Conservation (phyloP, 1,284 basidiomycete genomes). For the Sanghuangporus baumii region DNA sequence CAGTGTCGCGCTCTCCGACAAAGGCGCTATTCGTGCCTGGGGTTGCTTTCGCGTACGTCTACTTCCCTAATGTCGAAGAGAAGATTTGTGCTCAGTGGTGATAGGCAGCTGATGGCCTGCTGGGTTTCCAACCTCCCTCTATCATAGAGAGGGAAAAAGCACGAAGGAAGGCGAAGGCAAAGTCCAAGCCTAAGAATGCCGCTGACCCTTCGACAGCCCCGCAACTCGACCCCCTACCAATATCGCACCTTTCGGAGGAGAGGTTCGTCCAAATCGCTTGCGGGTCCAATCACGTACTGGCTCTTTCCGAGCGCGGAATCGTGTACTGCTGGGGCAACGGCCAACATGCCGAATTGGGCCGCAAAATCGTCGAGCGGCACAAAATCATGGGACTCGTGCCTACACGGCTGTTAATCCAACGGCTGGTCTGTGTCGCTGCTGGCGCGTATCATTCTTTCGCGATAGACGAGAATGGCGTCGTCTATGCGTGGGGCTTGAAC, state of each 20-base stretch:
- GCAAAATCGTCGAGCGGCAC: slow-evolving; percentile 43
- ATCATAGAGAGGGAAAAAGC: slow-evolving; percentile 20
- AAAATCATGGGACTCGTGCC: slow-evolving; percentile 47
- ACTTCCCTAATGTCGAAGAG: neutral
- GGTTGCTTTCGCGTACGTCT: slow-evolving; percentile 49
- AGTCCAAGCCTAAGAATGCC: neutral
- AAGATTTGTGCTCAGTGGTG: slow-evolving; percentile 40
- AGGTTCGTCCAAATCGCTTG: slow-evolving; percentile 39
- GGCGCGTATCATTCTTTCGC: slow-evolving; percentile 56
- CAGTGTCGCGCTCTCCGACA: slow-evolving; percentile 40
- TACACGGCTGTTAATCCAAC: slow-evolving; percentile 41
- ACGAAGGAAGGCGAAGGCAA: neutral
- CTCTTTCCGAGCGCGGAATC: slow-evolving; percentile 45
- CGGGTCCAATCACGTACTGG: slow-evolving; percentile 53
- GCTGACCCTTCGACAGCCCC: slow-evolving; percentile 24
- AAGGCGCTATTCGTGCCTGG: slow-evolving; percentile 51
- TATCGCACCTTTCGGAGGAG: slow-evolving; percentile 33
- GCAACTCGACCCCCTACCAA: slow-evolving; percentile 37
- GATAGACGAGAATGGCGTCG: slow-evolving; percentile 42
- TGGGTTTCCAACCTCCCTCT: slow-evolving; percentile 37
- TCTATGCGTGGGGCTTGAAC: slow-evolving; percentile 59
- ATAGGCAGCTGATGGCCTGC: slow-evolving; percentile 30
- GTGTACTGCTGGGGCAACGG: slow-evolving; percentile 58
- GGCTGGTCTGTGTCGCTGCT: slow-evolving; percentile 46
- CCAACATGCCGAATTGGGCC: slow-evolving; percentile 48